Evolutionary conservation across 345 rosid species (phyloP), one percentile per base, ranked within the genome.

Genomic region (Eucalyptus pauciflora): DNA sequence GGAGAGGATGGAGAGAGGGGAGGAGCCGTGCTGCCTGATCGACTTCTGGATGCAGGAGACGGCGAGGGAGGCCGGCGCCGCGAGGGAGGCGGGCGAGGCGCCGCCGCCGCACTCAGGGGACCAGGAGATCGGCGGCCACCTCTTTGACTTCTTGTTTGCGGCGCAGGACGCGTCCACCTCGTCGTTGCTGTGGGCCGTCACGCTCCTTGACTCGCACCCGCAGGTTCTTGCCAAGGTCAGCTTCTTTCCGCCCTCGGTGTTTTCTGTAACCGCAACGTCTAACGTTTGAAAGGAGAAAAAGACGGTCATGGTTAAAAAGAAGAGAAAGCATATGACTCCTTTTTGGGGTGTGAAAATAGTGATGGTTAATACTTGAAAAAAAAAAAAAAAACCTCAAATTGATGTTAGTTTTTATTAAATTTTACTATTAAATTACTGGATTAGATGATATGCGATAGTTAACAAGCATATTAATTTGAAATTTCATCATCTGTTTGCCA

Each of bases 101-200:
- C 80, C 93, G 69, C 95, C 96, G 67, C 90, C 93, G 10, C 93
- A 95, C 87, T 90, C 95, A 18, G 58, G 87, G 14, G 95, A 96
- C 89, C 56, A 41, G 13, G 97, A 96, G 88, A 93, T 96, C 56
- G 99, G 97, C 4, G 92, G 96, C 25, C 92, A 94, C 89, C 94
- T 97, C 20, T 96, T 97, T 25, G 98, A 96, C 88, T 97, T 96
- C 91, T 94, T 97, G 89, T 96, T 96, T 52, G 98, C 99, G 0
- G 95, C 99, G 0, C 99, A 97, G 50, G 99, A 97, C 86, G 99
- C 99, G 10, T 97, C 99, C 43, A 95, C 99, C 6, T 96, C 97
- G 24, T 96, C 99, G 27, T 94, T 97, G 5, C 92, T 96, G 8
- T 96, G 99, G 99, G 97, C 98, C 10, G 93, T 96, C 86, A 45